These are phyloP conservation scores for Raddia guianensis DNA, from an alignment of 176 grass and related monocot species.

Conservation along the genomic window DNA sequence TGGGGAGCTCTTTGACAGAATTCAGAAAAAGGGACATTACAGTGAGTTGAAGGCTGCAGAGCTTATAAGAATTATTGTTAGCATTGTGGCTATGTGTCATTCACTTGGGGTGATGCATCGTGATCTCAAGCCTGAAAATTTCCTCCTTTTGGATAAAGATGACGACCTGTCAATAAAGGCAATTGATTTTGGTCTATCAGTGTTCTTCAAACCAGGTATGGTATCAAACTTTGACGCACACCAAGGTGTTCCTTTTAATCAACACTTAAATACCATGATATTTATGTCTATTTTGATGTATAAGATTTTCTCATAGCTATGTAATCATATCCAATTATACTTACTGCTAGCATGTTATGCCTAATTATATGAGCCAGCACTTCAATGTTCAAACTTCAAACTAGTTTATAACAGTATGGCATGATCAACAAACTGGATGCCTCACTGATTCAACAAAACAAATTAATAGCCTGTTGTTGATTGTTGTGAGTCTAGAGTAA, in stretches of 20 bases:
- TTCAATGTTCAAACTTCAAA: not conserved
- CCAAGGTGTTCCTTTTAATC: not conserved
- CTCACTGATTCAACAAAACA: not conserved
- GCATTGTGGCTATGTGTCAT: slow-evolving; percentile 83
- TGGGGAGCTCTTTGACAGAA: slow-evolving; percentile 89
- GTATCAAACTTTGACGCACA: not conserved
- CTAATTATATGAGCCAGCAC: not conserved
- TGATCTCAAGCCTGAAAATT: slow-evolving; percentile 96
- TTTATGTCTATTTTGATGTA: not conserved
- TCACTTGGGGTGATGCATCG: slow-evolving; percentile 97
- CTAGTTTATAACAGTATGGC: not conserved
- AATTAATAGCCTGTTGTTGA: not conserved
- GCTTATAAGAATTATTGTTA: slow-evolving; percentile 85
- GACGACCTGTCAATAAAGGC: slow-evolving; percentile 91
- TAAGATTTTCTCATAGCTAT: slow-evolving; percentile 1
- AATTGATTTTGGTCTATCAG: slow-evolving; percentile 94
- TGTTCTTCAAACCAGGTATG: slow-evolving; percentile 89
- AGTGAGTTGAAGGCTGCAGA: slow-evolving; percentile 86
- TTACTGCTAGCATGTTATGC: slow-evolving; percentile 7
- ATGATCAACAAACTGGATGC: not conserved
- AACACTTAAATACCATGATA: not conserved
- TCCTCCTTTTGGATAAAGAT: slow-evolving; percentile 73
- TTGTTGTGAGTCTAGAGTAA: not conserved
- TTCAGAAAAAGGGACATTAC: slow-evolving; percentile 71
- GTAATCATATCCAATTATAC: not conserved